Evolutionary conservation across 345 rosid species (phyloP).

Genomic region (Melaleuca quinquenervia): DNA sequence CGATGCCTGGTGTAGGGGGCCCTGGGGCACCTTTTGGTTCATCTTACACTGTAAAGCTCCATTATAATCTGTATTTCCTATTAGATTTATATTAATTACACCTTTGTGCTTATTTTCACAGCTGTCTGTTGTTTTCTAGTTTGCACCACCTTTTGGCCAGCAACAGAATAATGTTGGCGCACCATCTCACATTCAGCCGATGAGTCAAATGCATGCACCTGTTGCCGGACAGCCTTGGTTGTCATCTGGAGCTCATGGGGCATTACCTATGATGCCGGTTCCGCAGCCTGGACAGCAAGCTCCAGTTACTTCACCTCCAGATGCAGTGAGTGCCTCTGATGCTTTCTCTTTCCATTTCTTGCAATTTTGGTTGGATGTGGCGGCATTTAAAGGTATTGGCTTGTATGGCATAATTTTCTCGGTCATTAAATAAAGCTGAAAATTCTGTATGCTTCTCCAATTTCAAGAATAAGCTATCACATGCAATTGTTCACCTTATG

Average conservation of each 20-base stretch:
- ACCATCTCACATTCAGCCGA: slow-evolving; percentile 45
- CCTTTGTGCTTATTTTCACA: slow-evolving; percentile 1
- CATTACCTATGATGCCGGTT: slow-evolving; percentile 27
- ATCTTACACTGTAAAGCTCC: slow-evolving; percentile 44
- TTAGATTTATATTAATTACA: not conserved
- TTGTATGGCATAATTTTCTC: not conserved
- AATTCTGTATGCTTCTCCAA: not conserved
- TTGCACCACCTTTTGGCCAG: slow-evolving; percentile 52
- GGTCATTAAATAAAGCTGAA: not conserved
- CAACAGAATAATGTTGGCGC: slow-evolving; percentile 34
- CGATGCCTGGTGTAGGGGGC: slow-evolving; percentile 30
- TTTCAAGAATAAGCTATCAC: not conserved
- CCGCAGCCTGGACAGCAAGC: slow-evolving; percentile 55
- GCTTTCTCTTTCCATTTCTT: not conserved
- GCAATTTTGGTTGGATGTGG: not conserved
- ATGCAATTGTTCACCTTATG: not conserved
- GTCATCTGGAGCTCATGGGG: slow-evolving; percentile 39
- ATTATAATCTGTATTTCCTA: not conserved
- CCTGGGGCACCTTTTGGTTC: slow-evolving; percentile 47
- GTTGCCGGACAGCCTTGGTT: slow-evolving; percentile 57
- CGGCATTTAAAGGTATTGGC: not conserved
- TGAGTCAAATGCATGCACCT: slow-evolving; percentile 50
- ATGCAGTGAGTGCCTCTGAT: slow-evolving; percentile 31
- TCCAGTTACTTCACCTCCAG: slow-evolving; percentile 32
- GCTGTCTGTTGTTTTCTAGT: slow-evolving; percentile 25